These are phyloP conservation scores for Alternaria brassicae DNA, from an alignment of 2,329 filamentous ascomycete species.

Conservation along the genomic window DNA sequence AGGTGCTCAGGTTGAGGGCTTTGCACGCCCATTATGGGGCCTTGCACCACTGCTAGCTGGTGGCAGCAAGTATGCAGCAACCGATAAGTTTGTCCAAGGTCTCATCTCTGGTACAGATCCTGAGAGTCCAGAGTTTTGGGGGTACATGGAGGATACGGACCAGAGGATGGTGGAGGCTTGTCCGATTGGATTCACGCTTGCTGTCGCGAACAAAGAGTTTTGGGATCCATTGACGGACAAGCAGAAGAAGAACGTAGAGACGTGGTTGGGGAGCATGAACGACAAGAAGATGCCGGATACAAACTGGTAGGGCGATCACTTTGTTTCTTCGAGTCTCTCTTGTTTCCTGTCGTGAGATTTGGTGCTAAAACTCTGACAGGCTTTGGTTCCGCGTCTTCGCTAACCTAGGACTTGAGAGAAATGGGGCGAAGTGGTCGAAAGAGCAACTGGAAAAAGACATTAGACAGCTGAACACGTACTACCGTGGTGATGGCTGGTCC, in stretches of 20 bases:
- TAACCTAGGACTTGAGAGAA: conserved; percentile 78
- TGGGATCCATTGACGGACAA: conserved; percentile 70
- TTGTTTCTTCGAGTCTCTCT: neutral
- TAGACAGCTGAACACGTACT: conserved; percentile 79
- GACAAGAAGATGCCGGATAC: conserved; percentile 74
- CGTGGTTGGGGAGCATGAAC: conserved; percentile 79
- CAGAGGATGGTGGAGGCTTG: conserved; percentile 89
- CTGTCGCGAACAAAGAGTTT: conserved; percentile 68
- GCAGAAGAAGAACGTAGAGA: conserved; percentile 71
- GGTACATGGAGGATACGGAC: conserved; percentile 75
- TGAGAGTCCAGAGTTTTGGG: conserved; percentile 75
- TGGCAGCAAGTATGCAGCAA: conserved; percentile 68
- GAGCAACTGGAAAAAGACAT: conserved; percentile 76
- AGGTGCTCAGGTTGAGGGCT: conserved; percentile 78
- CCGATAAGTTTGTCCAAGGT: conserved; percentile 72
- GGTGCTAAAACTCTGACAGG: conserved; percentile 56
- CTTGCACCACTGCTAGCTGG: conserved; percentile 74
- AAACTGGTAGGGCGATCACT: conserved; percentile 61
- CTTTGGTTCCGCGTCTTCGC: conserved; percentile 87
- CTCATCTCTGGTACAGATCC: conserved; percentile 75
- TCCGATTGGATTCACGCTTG: conserved; percentile 76
- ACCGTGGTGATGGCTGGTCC: conserved; percentile 82
- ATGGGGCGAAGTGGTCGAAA: conserved; percentile 74
- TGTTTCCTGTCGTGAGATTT: neutral
- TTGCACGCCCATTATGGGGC: conserved; percentile 78